Evolutionary conservation across 768 basidiomycete genomes (phyloP), one percentile per base, ranked within the genome.

Genomic region (Tephrocybe sp.): DNA sequence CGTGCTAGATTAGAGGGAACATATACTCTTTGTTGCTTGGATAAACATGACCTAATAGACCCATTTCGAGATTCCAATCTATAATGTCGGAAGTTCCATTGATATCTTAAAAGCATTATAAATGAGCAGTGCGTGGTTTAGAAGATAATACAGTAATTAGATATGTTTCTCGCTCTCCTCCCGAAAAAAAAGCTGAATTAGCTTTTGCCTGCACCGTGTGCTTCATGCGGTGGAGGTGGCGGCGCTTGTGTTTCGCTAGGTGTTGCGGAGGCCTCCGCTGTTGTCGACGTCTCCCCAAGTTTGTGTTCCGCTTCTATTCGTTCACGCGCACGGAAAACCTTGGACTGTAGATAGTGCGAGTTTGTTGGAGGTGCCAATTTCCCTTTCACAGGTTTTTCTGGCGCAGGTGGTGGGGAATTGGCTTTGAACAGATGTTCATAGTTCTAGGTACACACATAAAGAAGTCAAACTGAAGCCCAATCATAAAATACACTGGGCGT

Each of bases 301-400:
- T 75, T 69, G 22, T 64, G 50, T 75, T 99, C 95, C 0, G 94
- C 94, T 64, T 97, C 89, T 78, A 98, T 84, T 70, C 97, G 83
- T 70, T 97, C 94, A 47, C 84, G 80, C 16, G 97, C 95, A 34
- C 97, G 83, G 38, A 91, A 82, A n/a, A 99, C 91, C 70, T 99
- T 99, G 25, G 92, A 94, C 64, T 95, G 94, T 11, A 98, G 76
- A 68, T 98, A 98, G 68, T 94, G 91, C 29, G 92, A 94, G 63
- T 92, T 76, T 30, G 69, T 59, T 18, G 75, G 75, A 22, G 66
- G 71, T 19, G 69, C 63, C 5, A 19, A 68, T 69, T 63, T 74
- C 79, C 30, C 77, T 71, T 12, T 75, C 33, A 75, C 51, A 30
- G 68, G 69, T 57, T 76, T 75, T 50, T 75, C 73, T 12, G 81